These are phyloP conservation scores for Aureobasidium leucospermi DNA, from an alignment of 2,329 filamentous ascomycete genomes.

Conservation along the genomic window DNA sequence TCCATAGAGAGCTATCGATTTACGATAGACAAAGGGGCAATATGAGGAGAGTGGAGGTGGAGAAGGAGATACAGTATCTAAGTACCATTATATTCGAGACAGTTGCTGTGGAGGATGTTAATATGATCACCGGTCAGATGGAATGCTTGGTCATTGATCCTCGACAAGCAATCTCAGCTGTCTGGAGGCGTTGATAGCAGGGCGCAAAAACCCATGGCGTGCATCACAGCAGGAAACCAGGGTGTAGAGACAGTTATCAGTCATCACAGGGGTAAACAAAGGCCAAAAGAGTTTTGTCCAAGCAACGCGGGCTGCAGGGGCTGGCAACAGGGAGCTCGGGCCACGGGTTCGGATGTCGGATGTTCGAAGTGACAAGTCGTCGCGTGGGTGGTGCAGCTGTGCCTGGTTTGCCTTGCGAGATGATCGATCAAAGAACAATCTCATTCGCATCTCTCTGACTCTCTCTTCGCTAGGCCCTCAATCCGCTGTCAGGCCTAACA, in stretches of 20 bases:
- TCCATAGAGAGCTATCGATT: background rate
- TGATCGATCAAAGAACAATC: background rate
- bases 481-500: background rate
- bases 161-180: background rate
- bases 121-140: background rate
- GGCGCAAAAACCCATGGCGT: background rate
- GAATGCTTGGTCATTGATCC: background rate
- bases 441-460: background rate
- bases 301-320: conserved; percentile 5
- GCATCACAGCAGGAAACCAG: conserved; percentile 8
- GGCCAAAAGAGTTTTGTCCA: background rate
- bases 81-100: background rate
- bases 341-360: conserved; percentile 9
- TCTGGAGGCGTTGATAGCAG: background rate
- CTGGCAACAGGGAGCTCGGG: background rate
- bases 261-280: conserved; percentile 5
- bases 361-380: background rate
- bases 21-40: background rate
- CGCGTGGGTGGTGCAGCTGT: background rate
- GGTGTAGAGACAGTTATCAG: background rate
- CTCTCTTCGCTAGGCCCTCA: background rate
- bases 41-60: background rate
- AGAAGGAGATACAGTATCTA: background rate
- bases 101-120: background rate
- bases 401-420: background rate